Evolutionary conservation across 768 basidiomycete species (phyloP).

Genomic region (Lyophyllum semitale): DNA sequence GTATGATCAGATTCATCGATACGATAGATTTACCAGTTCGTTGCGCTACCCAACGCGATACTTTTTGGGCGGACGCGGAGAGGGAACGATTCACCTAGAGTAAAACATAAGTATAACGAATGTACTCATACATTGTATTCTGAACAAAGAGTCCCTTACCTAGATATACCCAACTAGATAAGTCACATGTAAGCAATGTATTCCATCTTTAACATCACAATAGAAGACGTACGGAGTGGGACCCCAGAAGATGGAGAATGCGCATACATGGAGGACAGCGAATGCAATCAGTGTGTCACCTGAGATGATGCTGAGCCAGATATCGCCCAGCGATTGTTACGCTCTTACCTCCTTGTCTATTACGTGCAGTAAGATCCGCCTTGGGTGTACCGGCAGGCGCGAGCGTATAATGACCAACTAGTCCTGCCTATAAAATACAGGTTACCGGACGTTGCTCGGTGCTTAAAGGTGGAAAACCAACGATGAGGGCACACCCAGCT

Average conservation of each 20-base stretch:
- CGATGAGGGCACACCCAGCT: slow-evolving; percentile 64
- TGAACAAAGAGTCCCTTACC: slow-evolving; percentile 25
- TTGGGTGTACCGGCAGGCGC: slow-evolving; percentile 52
- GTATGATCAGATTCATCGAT: neutral
- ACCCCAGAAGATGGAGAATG: slow-evolving; percentile 77
- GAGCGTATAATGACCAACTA: slow-evolving; percentile 71
- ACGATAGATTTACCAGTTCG: slow-evolving; percentile 33
- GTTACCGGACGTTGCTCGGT: neutral
- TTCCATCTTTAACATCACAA: neutral
- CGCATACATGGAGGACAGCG: slow-evolving; percentile 75
- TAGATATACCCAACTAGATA: slow-evolving; percentile 63
- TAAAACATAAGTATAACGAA: neutral
- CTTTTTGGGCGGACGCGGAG: slow-evolving; percentile 76
- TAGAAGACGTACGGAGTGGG: slow-evolving; percentile 52
- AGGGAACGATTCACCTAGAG: slow-evolving; percentile 69
- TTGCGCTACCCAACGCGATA: slow-evolving; percentile 72
- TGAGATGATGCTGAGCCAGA: slow-evolving; percentile 11
- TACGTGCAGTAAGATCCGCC: slow-evolving; percentile 50
- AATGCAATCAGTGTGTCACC: slow-evolving; percentile 74
- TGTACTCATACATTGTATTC: neutral
- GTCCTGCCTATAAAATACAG: slow-evolving; percentile 48
- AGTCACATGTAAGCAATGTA: neutral
- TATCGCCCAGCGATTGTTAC: neutral
- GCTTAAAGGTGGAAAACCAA: slow-evolving; percentile 23
- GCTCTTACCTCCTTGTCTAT: slow-evolving; percentile 50